Evolutionary conservation across 306 rosid species (phyloP).

Genomic region (Prunus davidiana): DNA sequence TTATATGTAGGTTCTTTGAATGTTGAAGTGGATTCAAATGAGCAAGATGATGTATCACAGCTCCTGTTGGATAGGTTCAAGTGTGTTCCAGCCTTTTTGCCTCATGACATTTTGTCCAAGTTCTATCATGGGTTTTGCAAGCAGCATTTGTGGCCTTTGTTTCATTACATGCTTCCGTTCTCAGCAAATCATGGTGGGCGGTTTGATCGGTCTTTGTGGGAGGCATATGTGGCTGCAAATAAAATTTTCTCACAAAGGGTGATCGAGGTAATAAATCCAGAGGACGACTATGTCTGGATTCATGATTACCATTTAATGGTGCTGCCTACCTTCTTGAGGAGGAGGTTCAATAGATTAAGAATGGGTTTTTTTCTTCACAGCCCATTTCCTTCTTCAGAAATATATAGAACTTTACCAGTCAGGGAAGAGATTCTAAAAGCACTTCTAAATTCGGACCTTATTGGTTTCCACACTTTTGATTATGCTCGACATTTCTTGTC

Average conservation of each 20-base stretch:
- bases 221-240: conserved; percentile 69
- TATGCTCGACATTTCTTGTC: conserved; percentile 75
- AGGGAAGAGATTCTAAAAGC: conserved; percentile 72
- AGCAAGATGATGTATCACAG: conserved; percentile 62
- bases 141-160: conserved; percentile 69
- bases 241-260: conserved; percentile 64
- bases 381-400: conserved; percentile 67
- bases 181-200: conserved; percentile 58
- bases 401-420: conserved; percentile 62
- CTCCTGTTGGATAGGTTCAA: conserved; percentile 58
- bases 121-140: conserved; percentile 71
- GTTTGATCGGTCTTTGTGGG: conserved; percentile 66
- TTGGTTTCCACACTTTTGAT: conserved; percentile 72
- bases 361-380: conserved; percentile 70
- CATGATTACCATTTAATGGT: conserved; percentile 76
- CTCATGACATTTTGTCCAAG: conserved; percentile 41
- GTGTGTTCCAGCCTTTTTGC: conserved; percentile 67
- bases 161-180: conserved; percentile 70
- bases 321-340: conserved; percentile 62
- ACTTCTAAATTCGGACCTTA: conserved; percentile 57
- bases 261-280: conserved; percentile 63
- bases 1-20: conserved; percentile 60
- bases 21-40: conserved; percentile 43
- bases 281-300: conserved; percentile 68
- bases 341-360: conserved; percentile 58